phyloP scores from a whole-genome alignment of 176 grass and related monocot genomes.

The Rhynchospora pubera region DNA sequence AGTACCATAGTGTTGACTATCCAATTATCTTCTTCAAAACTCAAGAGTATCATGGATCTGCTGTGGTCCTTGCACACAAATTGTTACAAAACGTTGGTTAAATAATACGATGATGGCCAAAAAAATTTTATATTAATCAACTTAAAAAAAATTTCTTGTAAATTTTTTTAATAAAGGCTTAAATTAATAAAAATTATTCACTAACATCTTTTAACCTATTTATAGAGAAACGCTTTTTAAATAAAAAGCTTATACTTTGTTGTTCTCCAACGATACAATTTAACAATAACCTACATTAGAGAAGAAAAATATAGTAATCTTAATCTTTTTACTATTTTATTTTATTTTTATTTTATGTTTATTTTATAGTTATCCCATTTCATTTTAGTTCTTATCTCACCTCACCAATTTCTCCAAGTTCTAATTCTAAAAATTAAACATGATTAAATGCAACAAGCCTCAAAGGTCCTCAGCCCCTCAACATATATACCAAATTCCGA shows the following conservation, averaged over 20 bases:
- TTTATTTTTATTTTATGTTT: too few species aligned
- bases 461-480: not conserved
- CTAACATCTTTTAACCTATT: not conserved
- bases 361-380: too few species aligned
- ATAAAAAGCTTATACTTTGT: not conserved
- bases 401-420: not conserved
- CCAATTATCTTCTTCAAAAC: not conserved
- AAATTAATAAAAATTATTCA: not conserved
- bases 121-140: not conserved
- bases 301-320: too few species aligned
- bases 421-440: not conserved
- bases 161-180: not conserved
- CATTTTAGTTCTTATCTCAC: not conserved
- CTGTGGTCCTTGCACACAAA: not conserved
- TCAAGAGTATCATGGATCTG: not conserved
- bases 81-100: not conserved
- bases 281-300: too few species aligned
- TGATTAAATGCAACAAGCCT: not conserved
- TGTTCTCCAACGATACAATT: not conserved
- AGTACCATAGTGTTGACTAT: not conserved
- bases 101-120: not conserved
- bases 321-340: too few species aligned
- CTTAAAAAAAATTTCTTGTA: not conserved
- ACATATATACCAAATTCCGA: not conserved
- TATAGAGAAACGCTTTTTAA: not conserved